A percentile compares a stretch with the other conserved stretches of the same genome.
Evolutionary conservation across 345 rosid species (phyloP).

Genomic region (Pistacia integerrima): DNA sequence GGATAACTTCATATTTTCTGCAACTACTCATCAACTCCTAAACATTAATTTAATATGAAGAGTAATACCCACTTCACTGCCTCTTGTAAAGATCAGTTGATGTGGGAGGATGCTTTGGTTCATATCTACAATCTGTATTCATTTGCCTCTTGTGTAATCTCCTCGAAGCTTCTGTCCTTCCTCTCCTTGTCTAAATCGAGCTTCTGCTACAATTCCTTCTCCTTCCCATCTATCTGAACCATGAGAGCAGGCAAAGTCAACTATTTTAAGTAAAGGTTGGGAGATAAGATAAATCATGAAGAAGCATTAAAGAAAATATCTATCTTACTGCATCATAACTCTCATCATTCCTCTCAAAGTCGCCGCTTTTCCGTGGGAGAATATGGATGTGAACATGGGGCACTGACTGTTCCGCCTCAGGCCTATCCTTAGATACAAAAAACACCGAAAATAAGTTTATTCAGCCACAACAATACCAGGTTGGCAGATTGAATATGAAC

Average conservation of each 20-base stretch:
- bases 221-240: slow-evolving; percentile 67
- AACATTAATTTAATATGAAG: too few relatives aligned
- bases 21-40: too few relatives aligned
- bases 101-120: background rate
- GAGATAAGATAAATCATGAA: background rate
- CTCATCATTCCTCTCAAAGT: slow-evolving; percentile 91
- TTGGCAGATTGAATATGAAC: background rate
- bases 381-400: slow-evolving; percentile 93
- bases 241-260: slow-evolving; percentile 8
- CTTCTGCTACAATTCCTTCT: slow-evolving; percentile 67
- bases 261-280: background rate
- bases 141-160: slow-evolving; percentile 79
- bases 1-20: too few relatives aligned
- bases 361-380: slow-evolving; percentile 77
- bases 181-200: slow-evolving; percentile 81
- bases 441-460: background rate
- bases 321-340: slow-evolving; percentile 79
- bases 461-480: background rate
- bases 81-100: background rate
- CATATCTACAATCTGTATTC: slow-evolving; percentile 40
- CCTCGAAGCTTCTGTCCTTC: slow-evolving; percentile 68
- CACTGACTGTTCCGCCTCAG: slow-evolving; percentile 90
- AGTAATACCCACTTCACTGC: too few relatives aligned
- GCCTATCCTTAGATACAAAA: slow-evolving; percentile 62
- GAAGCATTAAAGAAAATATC: slow-evolving; percentile 1